Percentiles rank a stretch among this genome's conserved stretches.
phyloP scores from a whole-genome alignment of 2,329 filamentous ascomycete species.

The Ophiostoma australiae region DNA sequence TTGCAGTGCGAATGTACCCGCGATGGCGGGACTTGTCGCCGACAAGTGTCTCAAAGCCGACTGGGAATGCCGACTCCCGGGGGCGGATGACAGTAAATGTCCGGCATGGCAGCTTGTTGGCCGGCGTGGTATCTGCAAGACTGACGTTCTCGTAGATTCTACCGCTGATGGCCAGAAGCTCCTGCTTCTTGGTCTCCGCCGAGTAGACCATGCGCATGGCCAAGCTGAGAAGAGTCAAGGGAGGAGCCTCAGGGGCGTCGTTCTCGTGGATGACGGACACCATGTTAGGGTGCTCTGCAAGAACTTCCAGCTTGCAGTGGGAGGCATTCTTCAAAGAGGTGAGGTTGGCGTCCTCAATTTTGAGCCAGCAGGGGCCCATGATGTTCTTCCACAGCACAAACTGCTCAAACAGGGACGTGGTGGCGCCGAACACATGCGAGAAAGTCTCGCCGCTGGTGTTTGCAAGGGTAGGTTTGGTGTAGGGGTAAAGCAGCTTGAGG shows the following conservation, averaged over 20 bases:
- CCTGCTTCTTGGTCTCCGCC: slow-evolving; percentile 88
- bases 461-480: slow-evolving; percentile 73
- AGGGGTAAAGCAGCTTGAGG: slow-evolving; percentile 92
- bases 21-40: slow-evolving; percentile 58
- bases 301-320: slow-evolving; percentile 92
- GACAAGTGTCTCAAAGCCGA: slow-evolving; percentile 77
- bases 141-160: slow-evolving; percentile 89
- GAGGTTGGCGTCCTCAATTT: slow-evolving; percentile 81
- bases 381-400: slow-evolving; percentile 99
- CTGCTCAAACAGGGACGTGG: slow-evolving; percentile 92
- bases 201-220: slow-evolving; percentile 85
- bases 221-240: slow-evolving; percentile 93
- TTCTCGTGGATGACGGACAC: slow-evolving; percentile 69
- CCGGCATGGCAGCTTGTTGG: slow-evolving; percentile 81
- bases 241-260: slow-evolving; percentile 76
- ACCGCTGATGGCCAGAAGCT: slow-evolving; percentile 85
- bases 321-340: slow-evolving; percentile 82
- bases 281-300: slow-evolving; percentile 70
- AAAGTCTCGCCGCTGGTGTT: slow-evolving; percentile 78
- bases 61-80: slow-evolving; percentile 66
- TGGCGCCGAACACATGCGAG: slow-evolving; percentile 88
- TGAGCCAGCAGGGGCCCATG: slow-evolving; percentile 98
- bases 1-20: slow-evolving; percentile 74
- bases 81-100: slow-evolving; percentile 91
- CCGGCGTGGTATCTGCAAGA: slow-evolving; percentile 78